Base-by-base conservation (phyloP, 495 filamentous ascomycete genomes). In the Chaetomidium leptoderma region DNA sequence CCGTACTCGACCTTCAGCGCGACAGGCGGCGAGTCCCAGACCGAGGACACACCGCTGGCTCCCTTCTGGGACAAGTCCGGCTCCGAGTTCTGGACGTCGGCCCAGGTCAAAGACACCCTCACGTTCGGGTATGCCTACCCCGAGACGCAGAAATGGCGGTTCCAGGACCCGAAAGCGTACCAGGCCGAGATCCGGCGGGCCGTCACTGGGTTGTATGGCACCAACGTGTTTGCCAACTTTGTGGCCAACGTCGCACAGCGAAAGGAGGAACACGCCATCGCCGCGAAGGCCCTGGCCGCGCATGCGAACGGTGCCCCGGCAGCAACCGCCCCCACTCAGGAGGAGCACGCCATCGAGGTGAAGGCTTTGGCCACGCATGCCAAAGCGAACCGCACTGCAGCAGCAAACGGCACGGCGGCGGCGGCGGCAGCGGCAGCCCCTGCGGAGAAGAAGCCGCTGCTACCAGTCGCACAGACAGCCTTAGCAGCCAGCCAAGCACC, bases 61-160 rank as follows among this genome's bases (percentile, higher is more conserved):
- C 78, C 78, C 6, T 81, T 81, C 62, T 77, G 73, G 63, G 61
- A 66, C 50, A 69, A 72, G 36, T 53, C 57, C 23, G 66, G 70
- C 26, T 65, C 63, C 17, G 69, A 55, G 26, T 80, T 79, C 63
- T 81, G 78, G 78, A 76, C 71, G 19, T 74, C 74, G 6, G 69
- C 69, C 32, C 63, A 66, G 66, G 60, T 74, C 42, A 71, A 70
- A 57, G 54, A 70, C 44, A 70, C 65, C 32, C 53, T 65, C 29
- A 67, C 66, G 13, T 82, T 86, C 26, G 76, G 73, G 17, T 87
- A 86, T 66, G 82, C 78, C 7, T 87, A 87, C 63, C 72, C 80
- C 1, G 83, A 86, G 54, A 76, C 83, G 17, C 66, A 70, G 32
- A 51, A 56, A 35, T 70, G 68, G 66, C 53, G 55, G 9, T 66